Evolutionary conservation across 1,284 basidiomycete genomes (phyloP).

Genomic region (Tilletia walkeri): DNA sequence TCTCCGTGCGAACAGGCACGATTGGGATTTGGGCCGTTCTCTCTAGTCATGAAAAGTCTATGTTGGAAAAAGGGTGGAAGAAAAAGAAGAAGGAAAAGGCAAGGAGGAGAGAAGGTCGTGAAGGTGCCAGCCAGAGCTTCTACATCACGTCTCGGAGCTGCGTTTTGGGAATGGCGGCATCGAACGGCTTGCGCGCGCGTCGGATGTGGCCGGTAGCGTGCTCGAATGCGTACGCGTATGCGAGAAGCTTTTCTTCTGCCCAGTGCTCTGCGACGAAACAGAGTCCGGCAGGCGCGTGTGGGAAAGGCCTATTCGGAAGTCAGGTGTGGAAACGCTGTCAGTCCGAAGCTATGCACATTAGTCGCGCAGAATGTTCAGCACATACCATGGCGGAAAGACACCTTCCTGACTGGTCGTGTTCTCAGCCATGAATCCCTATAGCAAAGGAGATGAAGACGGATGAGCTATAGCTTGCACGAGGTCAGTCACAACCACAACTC

Average conservation of each 20-base stretch:
- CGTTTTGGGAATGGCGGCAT: constrained; percentile 65
- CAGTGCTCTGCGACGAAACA: constrained; percentile 68
- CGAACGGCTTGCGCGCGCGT: constrained; percentile 61
- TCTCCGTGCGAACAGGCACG: too few relatives aligned
- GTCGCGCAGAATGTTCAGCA: too few relatives aligned
- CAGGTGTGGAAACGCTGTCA: constrained; percentile 13
- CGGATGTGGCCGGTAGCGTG: constrained; percentile 64
- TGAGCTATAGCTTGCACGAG: constrained; percentile 19
- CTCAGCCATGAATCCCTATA: constrained; percentile 13
- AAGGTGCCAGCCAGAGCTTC: not conserved
- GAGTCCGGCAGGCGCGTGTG: constrained; percentile 63
- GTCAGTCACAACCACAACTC: not conserved
- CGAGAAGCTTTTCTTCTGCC: constrained; percentile 65
- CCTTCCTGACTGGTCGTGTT: constrained; percentile 14
- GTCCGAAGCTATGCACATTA: too few relatives aligned
- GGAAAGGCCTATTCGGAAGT: constrained; percentile 27
- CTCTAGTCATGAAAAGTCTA: too few relatives aligned
- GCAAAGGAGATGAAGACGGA: constrained; percentile 20
- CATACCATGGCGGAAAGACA: constrained; percentile 24
- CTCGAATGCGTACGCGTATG: constrained; percentile 68
- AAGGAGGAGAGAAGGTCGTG: not conserved
- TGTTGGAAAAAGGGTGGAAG: too few relatives aligned
- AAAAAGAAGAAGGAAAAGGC: too few relatives aligned
- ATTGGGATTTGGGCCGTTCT: too few relatives aligned
- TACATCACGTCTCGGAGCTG: constrained; percentile 63